A percentile compares a stretch with the other conserved stretches of the same genome.
Conservation (phyloP, 768 basidiomycete species). For the Suillus occidentalis region DNA sequence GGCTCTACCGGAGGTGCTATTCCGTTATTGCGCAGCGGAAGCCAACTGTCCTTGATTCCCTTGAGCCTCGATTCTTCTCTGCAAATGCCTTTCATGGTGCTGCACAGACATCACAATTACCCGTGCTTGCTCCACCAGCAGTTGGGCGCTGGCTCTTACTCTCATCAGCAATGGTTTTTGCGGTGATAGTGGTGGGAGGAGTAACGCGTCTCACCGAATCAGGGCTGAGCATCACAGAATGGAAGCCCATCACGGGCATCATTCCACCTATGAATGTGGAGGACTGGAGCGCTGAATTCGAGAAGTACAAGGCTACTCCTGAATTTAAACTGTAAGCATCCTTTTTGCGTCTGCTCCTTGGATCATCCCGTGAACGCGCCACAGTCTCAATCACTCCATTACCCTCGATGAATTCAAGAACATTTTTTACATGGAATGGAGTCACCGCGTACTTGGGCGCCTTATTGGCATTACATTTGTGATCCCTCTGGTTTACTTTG, state of each 20-base stretch:
- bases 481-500: constrained; percentile 81
- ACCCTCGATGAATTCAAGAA: constrained; percentile 89
- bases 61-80: constrained; percentile 42
- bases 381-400: constrained; percentile 86
- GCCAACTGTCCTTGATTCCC: constrained; percentile 15
- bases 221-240: constrained; percentile 97
- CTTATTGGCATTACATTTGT: constrained; percentile 83
- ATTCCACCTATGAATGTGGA: constrained; percentile 75
- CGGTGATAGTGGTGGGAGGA: constrained; percentile 93
- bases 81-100: constrained; percentile 25
- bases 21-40: constrained; percentile 5
- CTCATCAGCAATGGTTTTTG: constrained; percentile 85
- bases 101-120: constrained; percentile 36
- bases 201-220: constrained; percentile 97
- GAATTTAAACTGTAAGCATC: constrained; percentile 88
- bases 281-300: constrained; percentile 87
- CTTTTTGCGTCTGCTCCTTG: background rate
- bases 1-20: constrained; percentile 8
- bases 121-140: constrained; percentile 61
- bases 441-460: constrained; percentile 90
- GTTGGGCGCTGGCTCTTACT: constrained; percentile 85
- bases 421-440: constrained; percentile 99
- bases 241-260: constrained; percentile 89
- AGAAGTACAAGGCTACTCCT: constrained; percentile 91
- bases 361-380: constrained; percentile 5